Percentiles rank a stretch among this genome's conserved stretches.
Conservation (phyloP, 2,329 filamentous ascomycete genomes). For the Ophiostoma pallidulum region DNA sequence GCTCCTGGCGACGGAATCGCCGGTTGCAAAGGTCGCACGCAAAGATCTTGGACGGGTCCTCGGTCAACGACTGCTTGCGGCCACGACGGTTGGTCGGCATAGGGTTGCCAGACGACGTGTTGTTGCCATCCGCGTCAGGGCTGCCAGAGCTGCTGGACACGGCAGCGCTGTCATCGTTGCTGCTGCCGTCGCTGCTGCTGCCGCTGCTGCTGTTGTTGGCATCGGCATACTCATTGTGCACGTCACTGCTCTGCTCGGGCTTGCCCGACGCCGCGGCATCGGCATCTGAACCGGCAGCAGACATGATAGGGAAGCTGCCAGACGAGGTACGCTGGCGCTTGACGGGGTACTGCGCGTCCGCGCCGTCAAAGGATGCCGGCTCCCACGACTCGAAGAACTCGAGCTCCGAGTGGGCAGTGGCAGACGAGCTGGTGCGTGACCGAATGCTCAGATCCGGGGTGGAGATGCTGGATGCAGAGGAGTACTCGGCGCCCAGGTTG, state of each 20-base stretch:
- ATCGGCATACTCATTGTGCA: constrained; percentile 8
- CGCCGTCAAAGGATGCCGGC: constrained; percentile 44
- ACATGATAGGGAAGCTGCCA: constrained; percentile 29
- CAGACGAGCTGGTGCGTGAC: constrained; percentile 58
- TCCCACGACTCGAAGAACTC: constrained; percentile 65
- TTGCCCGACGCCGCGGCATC: constrained; percentile 22
- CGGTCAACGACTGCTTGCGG: constrained; percentile 95
- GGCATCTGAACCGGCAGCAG: constrained; percentile 19
- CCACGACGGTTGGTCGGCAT: constrained; percentile 77
- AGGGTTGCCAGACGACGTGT: constrained; percentile 30
- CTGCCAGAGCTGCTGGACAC: constrained; percentile 26
- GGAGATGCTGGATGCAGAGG: constrained; percentile 31
- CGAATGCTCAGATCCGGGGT: constrained; percentile 36
- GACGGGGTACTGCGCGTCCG: constrained; percentile 46
- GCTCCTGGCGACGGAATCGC: constrained; percentile 95
- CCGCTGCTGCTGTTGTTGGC: constrained; percentile 23
- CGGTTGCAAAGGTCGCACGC: constrained; percentile 94
- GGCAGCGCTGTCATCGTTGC: constrained; percentile 23
- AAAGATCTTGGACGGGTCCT: constrained; percentile 97
- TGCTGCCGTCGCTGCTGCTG: neutral
- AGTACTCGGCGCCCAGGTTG: constrained; percentile 46
- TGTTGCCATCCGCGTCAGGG: constrained; percentile 22
- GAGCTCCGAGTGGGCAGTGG: constrained; percentile 65
- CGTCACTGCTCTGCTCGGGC: constrained; percentile 25
- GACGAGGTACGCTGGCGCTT: constrained; percentile 47